Evolutionary conservation across 2,329 filamentous ascomycete genomes (phyloP).

Genomic region (Colletotrichum tofieldiae): DNA sequence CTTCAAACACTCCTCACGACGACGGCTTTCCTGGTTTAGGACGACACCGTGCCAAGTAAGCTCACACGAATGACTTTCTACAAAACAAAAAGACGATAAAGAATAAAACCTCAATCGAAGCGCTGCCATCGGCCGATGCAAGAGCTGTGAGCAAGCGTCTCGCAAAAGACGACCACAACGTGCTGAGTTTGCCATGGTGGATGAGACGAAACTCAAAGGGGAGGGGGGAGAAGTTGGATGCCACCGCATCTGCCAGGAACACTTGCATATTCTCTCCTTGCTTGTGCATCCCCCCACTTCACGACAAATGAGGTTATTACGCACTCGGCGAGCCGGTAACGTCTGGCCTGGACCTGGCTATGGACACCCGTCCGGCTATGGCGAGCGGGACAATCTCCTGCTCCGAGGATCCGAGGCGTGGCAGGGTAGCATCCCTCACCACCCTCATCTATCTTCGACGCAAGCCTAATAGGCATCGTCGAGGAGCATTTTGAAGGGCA

Average conservation of each 20-base stretch:
- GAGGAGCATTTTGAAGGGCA: neutral
- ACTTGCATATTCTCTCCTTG: slow-evolving; percentile 39
- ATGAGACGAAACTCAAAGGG: slow-evolving; percentile 26
- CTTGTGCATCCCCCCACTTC: slow-evolving; percentile 36
- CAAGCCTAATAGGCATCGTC: slow-evolving; percentile 25
- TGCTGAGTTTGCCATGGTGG: slow-evolving; percentile 26
- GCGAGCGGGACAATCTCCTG: slow-evolving; percentile 31
- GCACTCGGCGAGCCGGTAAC: slow-evolving; percentile 15
- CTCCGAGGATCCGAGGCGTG: slow-evolving; percentile 35
- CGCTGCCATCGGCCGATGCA: neutral
- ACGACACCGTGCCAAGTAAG: neutral
- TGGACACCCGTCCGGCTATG: slow-evolving; percentile 9
- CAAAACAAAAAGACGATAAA: no score
- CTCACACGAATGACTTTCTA: neutral
- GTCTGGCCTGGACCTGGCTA: slow-evolving; percentile 34
- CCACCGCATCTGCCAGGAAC: slow-evolving; percentile 34
- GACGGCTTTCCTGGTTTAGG: neutral
- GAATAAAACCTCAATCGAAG: neutral
- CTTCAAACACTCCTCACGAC: neutral
- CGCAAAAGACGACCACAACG: neutral
- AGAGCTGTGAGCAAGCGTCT: neutral
- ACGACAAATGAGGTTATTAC: slow-evolving; percentile 29
- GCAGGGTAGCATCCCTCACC: slow-evolving; percentile 36
- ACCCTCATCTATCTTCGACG: slow-evolving; percentile 33
- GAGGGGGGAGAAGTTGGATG: slow-evolving; percentile 7